phyloP scores from a whole-genome alignment of 2,329 filamentous ascomycete species.

The Ascochyta pisi region DNA sequence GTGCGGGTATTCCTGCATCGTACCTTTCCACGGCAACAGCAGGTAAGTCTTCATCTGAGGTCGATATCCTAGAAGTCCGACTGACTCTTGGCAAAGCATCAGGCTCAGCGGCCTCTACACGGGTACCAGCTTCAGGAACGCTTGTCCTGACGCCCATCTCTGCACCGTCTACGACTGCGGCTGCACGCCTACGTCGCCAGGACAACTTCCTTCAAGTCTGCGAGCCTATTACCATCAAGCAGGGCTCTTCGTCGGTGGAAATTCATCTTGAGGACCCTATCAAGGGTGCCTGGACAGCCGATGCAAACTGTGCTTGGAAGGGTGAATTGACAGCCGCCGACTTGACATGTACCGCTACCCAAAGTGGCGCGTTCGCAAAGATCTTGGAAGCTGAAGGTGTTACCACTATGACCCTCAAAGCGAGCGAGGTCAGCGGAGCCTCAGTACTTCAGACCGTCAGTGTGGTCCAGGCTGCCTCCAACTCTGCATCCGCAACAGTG shows the following conservation, averaged over 20 bases:
- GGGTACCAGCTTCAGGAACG: not conserved
- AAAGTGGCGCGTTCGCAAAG: conserved; percentile 19
- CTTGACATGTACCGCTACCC: conserved; percentile 29
- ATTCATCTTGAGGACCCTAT: conserved; percentile 31
- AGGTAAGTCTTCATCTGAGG: not conserved
- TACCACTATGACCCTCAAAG: conserved; percentile 8
- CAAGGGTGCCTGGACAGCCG: conserved; percentile 26
- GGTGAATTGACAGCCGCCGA: conserved; percentile 30
- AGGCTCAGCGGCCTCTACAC: not conserved
- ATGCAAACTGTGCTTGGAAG: conserved; percentile 32
- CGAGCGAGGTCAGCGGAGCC: conserved; percentile 15
- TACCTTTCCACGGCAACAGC: not conserved
- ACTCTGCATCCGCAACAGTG: conserved; percentile 11
- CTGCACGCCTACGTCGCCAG: conserved; percentile 28
- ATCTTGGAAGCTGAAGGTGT: not conserved
- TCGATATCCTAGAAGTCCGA: not conserved
- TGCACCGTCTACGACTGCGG: conserved; percentile 22
- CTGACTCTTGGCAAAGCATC: conserved; percentile 6
- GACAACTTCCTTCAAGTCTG: conserved; percentile 18
- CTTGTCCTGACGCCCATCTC: conserved; percentile 15
- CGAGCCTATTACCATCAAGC: conserved; percentile 33
- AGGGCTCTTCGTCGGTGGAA: conserved; percentile 29
- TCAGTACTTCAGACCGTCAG: conserved; percentile 14
- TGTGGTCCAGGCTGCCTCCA: conserved; percentile 23
- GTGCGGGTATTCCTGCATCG: conserved; percentile 19